Evolutionary conservation across 495 filamentous ascomycete species (phyloP).

Genomic region (Melanomma pulvis-pyrius): DNA sequence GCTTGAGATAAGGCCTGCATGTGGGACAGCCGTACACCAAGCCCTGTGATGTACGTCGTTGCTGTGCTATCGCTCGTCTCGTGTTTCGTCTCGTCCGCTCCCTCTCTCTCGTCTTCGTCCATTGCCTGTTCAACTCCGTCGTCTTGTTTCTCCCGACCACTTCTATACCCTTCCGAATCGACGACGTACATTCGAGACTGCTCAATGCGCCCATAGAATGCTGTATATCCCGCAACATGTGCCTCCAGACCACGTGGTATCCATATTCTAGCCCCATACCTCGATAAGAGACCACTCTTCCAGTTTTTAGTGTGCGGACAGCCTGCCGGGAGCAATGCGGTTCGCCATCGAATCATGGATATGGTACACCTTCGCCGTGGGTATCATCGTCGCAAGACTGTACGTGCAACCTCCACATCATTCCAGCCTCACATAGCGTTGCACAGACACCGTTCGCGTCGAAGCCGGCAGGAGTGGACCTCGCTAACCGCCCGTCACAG

Average conservation of each 20-base stretch:
- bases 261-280: background rate
- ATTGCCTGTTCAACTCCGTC: background rate
- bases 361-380: slow-evolving; percentile 52
- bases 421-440: background rate
- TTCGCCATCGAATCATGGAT: slow-evolving; percentile 54
- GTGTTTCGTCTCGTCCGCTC: background rate
- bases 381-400: slow-evolving; percentile 48
- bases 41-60: background rate
- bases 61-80: slow-evolving; percentile 1
- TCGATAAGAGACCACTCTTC: slow-evolving; percentile 14
- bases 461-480: background rate
- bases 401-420: slow-evolving; percentile 10
- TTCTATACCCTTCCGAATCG: background rate
- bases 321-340: slow-evolving; percentile 11
- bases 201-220: slow-evolving; percentile 15
- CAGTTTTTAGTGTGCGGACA: background rate
- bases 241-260: slow-evolving; percentile 14
- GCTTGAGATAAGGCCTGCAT: slow-evolving; percentile 22
- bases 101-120: background rate
- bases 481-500: slow-evolving; percentile 17
- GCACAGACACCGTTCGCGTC: slow-evolving; percentile 22
- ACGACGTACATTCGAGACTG: background rate
- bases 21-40: background rate
- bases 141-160: background rate
- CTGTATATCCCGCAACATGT: slow-evolving; percentile 26